Base-by-base conservation (phyloP, 202 grass and related monocot species). In the Digitaria exilis region DNA sequence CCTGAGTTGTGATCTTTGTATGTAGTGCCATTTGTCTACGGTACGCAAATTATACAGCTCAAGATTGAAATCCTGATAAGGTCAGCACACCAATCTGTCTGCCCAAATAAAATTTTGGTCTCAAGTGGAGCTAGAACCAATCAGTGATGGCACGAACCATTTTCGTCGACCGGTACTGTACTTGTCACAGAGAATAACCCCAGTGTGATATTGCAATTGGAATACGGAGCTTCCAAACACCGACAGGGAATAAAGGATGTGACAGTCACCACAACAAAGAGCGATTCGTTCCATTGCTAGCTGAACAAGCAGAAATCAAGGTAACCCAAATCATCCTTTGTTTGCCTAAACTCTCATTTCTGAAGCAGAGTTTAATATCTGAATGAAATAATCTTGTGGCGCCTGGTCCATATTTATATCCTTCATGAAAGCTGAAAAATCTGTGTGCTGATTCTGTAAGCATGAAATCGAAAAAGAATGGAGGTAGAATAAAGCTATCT, bases 401-500 rank as follows among this genome's bases (percentile, higher is more conserved):
- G 44, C 26, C 74, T 79, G 1, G 7, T 16, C 14, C 43, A 19
- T 25, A 0, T 21, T n/a, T 39, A 28, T 69, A 24, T 55, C 66
- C 24, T 50, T 69, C 61, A 54, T 0, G 18, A 56, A 55, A 69
- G 56, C 16, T 50, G 65, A 21, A 61, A 59, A 82, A 60, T 63
- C 56, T 41, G 22, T 2, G 13, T 18, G 28, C 4, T 1, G 46
- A 86, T 89, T 78, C 83, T 42, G 22, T 79, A 26, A 79, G 9
- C 61, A 14, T 50, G 62, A 35, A 21, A 58, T 57, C 10, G 14
- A 78, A 85, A 86, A 89, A 44, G 78, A 52, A 56, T 51, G 82
- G 46, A 49, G 29, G 73, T 29, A 67, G 88, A 78, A 89, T 82
- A 86, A 82, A 86, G 83, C n/a, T n/a, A n/a, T n/a, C n/a, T n/a